Conservation (phyloP, 768 basidiomycete species). For the Coprinopsis strossmayeri region DNA sequence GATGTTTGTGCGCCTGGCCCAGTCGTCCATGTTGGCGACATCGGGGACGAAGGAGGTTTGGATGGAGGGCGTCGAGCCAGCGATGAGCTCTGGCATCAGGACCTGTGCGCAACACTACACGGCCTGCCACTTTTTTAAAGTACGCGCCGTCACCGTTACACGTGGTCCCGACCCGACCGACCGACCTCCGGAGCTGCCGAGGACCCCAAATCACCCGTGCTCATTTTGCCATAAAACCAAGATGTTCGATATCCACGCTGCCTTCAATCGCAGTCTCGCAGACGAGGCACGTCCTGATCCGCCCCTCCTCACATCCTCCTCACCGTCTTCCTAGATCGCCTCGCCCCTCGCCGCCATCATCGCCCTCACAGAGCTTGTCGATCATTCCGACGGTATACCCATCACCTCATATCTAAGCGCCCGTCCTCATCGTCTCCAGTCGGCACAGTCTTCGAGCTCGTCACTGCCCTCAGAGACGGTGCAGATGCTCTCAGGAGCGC, state of each 20-base stretch:
- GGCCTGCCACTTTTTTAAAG: slow-evolving; percentile 1
- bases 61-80: slow-evolving; percentile 3
- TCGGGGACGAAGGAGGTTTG: slow-evolving; percentile 70
- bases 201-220: slow-evolving; percentile 6
- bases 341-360: slow-evolving; percentile 86
- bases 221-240: slow-evolving; percentile 12
- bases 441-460: slow-evolving; percentile 90
- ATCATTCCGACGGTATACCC: slow-evolving; percentile 67
- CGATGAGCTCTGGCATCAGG: no score
- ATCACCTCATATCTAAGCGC: slow-evolving; percentile 5
- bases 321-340: slow-evolving; percentile 46
- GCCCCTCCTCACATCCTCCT: neutral
- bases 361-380: slow-evolving; percentile 75
- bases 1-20: slow-evolving; percentile 74
- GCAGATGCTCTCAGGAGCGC: slow-evolving; percentile 54
- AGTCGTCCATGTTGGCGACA: slow-evolving; percentile 76
- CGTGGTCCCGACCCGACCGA: slow-evolving; percentile 13
- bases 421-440: slow-evolving; percentile 35
- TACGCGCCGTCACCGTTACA: neutral
- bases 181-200: no score
- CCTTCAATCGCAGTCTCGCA: slow-evolving; percentile 56
- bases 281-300: slow-evolving; percentile 47
- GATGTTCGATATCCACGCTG: slow-evolving; percentile 32
- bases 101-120: no score
- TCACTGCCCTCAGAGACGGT: slow-evolving; percentile 73